These are phyloP conservation scores for Kodamaea kakaduensis DNA, from an alignment of 805 yeast species.

Conservation along the genomic window DNA sequence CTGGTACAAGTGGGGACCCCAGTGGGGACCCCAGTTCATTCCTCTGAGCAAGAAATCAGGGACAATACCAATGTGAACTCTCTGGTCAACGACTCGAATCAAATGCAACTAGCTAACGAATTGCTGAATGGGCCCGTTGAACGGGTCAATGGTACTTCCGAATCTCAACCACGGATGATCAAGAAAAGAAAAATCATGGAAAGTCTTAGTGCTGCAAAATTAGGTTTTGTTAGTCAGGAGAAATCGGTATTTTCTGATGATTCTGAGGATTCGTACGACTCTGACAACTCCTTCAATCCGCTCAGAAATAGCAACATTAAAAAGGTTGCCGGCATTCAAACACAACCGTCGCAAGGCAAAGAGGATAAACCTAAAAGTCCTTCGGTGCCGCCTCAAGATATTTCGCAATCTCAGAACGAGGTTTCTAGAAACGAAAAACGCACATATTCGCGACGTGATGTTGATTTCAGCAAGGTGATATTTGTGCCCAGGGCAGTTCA, in stretches of 20 bases:
- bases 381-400: no score
- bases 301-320: slow-evolving; percentile 7
- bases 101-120: no score
- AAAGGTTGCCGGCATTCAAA: slow-evolving; percentile 1
- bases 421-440: not conserved
- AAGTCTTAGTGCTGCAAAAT: slow-evolving; percentile 4
- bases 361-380: not conserved
- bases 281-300: slow-evolving; percentile 14
- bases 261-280: slow-evolving; percentile 13
- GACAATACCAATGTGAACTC: no score
- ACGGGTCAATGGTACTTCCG: not conserved
- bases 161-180: slow-evolving; percentile 5
- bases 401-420: no score
- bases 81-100: no score
- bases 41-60: no score
- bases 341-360: slow-evolving; percentile 3
- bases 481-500: slow-evolving; percentile 8
- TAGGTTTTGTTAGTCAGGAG: slow-evolving; percentile 10
- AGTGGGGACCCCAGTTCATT: no score
- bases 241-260: slow-evolving; percentile 11
- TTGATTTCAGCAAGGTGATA: slow-evolving; percentile 7
- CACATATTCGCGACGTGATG: not conserved
- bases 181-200: slow-evolving; percentile 12
- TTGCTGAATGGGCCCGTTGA: no score
- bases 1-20: not conserved